Evolutionary conservation across 306 rosid species (phyloP).

Genomic region (Crotalaria pallida): DNA sequence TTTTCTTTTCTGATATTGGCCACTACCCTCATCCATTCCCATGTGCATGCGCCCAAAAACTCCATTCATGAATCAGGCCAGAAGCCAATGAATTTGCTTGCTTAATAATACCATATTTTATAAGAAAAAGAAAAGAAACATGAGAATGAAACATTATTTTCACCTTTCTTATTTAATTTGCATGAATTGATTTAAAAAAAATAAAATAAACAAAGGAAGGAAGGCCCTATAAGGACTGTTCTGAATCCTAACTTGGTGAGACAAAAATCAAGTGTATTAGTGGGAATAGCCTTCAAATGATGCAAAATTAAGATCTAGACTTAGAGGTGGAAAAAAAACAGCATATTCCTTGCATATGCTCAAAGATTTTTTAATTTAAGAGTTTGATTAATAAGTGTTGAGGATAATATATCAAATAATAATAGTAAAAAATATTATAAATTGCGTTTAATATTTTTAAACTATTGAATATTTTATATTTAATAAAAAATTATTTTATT

Average conservation of each 20-base stretch:
- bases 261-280: background rate
- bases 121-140: too few relatives aligned
- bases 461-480: too few relatives aligned
- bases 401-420: too few relatives aligned
- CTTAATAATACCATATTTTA: background rate
- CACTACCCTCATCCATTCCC: background rate
- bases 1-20: background rate
- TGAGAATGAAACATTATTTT: background rate
- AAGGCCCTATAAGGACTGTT: background rate
- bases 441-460: too few relatives aligned
- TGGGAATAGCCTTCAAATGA: background rate
- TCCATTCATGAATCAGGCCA: background rate
- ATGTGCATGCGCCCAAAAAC: background rate
- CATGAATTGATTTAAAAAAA: background rate
- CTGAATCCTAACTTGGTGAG: background rate
- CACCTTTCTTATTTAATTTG: background rate
- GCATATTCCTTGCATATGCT: constrained; percentile 14
- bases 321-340: background rate
- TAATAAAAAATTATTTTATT: too few relatives aligned
- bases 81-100: background rate
- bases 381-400: too few relatives aligned
- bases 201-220: too few relatives aligned
- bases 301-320: background rate
- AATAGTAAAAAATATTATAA: too few relatives aligned
- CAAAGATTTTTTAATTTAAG: background rate